Percentiles rank a stretch among this genome's conserved stretches.
Evolutionary conservation across 768 basidiomycete species (phyloP).

Genomic region (Pholiota microspora): DNA sequence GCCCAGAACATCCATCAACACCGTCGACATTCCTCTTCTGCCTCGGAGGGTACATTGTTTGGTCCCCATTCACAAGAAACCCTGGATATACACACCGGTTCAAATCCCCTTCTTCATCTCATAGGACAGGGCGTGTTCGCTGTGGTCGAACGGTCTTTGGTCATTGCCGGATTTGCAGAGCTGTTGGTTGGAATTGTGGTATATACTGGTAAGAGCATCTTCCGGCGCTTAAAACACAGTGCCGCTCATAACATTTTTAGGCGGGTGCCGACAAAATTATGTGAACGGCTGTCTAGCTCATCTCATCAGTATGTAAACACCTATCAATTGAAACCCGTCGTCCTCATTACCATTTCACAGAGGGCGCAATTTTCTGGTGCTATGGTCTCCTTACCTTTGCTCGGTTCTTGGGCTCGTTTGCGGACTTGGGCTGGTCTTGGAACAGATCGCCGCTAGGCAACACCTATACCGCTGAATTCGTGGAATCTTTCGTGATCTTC

Average conservation of each 20-base stretch:
- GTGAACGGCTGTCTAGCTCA: constrained; percentile 87
- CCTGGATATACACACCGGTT: constrained; percentile 37
- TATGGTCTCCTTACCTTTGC: constrained; percentile 88
- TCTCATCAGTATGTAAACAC: constrained; percentile 69
- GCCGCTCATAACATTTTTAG: constrained; percentile 20
- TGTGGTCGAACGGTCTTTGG: constrained; percentile 57
- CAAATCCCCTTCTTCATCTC: constrained; percentile 26
- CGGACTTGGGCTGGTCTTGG: constrained; percentile 94
- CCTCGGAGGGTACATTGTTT: constrained; percentile 55
- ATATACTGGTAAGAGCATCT: constrained; percentile 57
- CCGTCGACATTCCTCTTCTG: constrained; percentile 41
- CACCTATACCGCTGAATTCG: constrained; percentile 66
- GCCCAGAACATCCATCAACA: constrained; percentile 46
- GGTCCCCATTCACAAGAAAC: constrained; percentile 55
- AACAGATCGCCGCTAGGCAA: constrained; percentile 60
- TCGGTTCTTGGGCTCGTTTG: constrained; percentile 91
- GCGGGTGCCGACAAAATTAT: constrained; percentile 78
- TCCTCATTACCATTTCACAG: constrained; percentile 34
- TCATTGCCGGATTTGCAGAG: constrained; percentile 70
- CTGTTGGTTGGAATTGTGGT: constrained; percentile 69
- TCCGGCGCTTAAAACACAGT: background rate
- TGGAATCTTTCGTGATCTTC: constrained; percentile 82
- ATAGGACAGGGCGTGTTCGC: constrained; percentile 50
- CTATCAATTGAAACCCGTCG: background rate
- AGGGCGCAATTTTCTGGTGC: constrained; percentile 90